Evolutionary conservation across 2,329 filamentous ascomycete genomes (phyloP), one percentile per base, ranked within the genome.

Genomic region (Sporothrix pseudoabietina): DNA sequence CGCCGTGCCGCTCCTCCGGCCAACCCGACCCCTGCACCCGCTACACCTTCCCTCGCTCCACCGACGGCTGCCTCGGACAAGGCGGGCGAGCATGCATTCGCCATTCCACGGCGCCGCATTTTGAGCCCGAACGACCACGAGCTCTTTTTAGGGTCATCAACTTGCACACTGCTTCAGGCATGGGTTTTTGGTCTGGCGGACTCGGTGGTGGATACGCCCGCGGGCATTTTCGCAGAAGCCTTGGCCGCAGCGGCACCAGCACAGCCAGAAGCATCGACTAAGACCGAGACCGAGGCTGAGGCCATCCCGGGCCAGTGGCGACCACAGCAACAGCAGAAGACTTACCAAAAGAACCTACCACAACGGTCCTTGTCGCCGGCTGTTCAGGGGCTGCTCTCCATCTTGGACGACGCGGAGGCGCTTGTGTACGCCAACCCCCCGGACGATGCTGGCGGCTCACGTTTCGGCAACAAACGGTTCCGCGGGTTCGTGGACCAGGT

Each of bases 381-480:
- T 74, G 84, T 97, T 71, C 84, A 84, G 74, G 86, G 87, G 16
- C 88, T 98, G 44, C 81, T 97, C 54, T 79, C 81, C 19, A 89
- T 98, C 26, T 85, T 99, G 12, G 87, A 91, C 47, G 87, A 90
- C 71, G 88, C 92, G 9, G 90, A 93, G 71, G 81, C 84, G 5
- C 85, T 95, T 0, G 86, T 97, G 5, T 83, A 86, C 16, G 83
- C 87, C 70, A 90, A 91, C 71, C 96, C 96, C 0, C 91, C 96
- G 0, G 87, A 95, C 77, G 94, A 98, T 76, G 92, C 94, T 65
- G 91, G 90, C 41, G 94, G 94, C 63, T 97, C 94, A 9, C 88
- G 96, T 35, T 99, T 99, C 81, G 97, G 96, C 65, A 99, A 99
- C 83, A 94, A 94, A 77, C 89, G 92, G 1, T 99, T 99, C 83